These are phyloP conservation scores for Aschersonia sp. DNA, from an alignment of 2,329 filamentous ascomycete species.

Conservation along the genomic window DNA sequence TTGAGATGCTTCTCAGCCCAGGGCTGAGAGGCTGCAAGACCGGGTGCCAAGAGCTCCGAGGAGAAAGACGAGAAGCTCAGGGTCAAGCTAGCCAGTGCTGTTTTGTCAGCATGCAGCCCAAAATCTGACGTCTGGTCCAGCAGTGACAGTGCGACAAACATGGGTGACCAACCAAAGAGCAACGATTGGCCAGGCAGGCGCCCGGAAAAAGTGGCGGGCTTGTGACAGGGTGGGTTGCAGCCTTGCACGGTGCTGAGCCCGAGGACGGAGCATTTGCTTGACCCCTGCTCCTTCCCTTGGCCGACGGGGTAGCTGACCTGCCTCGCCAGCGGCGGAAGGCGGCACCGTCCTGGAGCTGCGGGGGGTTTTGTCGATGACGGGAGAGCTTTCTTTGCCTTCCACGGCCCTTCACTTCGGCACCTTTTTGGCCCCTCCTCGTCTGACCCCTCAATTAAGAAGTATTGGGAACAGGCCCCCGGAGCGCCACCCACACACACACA, in stretches of 20 bases:
- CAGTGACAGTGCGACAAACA: too few relatives aligned
- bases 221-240: too few relatives aligned
- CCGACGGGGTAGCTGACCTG: too few relatives aligned
- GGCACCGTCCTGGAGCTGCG: not conserved
- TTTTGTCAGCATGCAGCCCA: too few relatives aligned
- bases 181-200: not conserved
- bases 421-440: not conserved
- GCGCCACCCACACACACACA: not conserved
- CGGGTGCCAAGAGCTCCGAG: too few relatives aligned
- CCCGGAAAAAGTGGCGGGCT: not conserved
- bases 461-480: not conserved
- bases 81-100: too few relatives aligned
- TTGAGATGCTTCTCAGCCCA: too few relatives aligned
- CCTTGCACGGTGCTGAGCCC: not conserved
- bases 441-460: not conserved
- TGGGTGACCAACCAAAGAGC: not conserved
- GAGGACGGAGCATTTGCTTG: not conserved
- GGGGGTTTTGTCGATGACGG: not conserved
- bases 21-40: too few relatives aligned
- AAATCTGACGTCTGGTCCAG: too few relatives aligned
- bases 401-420: not conserved
- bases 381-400: not conserved
- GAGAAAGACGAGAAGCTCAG: too few relatives aligned
- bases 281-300: too few relatives aligned
- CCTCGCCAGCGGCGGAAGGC: not conserved